Conservation (phyloP, 179 eudicot species). For the Spergularia azorica region DNA sequence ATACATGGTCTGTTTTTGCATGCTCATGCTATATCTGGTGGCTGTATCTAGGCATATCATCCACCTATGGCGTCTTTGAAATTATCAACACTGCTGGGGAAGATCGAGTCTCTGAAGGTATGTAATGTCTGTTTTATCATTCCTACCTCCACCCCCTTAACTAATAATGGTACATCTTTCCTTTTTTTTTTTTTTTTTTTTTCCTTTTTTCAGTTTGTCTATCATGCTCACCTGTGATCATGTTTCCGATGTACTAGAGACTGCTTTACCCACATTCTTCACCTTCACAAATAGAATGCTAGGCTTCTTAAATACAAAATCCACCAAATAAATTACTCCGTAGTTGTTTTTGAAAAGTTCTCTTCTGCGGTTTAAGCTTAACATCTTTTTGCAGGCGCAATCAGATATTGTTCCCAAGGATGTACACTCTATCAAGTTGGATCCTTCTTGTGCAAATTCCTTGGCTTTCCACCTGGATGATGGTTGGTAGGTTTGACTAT, state of each 20-base stretch:
- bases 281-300: background rate
- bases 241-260: background rate
- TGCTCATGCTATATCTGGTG: slow-evolving; percentile 15
- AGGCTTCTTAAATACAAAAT: slow-evolving; percentile 1
- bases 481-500: slow-evolving; percentile 69
- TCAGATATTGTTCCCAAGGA: slow-evolving; percentile 78
- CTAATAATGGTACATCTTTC: too few species aligned
- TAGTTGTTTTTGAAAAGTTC: background rate
- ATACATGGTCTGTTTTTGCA: slow-evolving; percentile 1
- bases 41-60: slow-evolving; percentile 50
- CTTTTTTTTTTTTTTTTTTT: too few species aligned
- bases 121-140: slow-evolving; percentile 11
- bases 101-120: slow-evolving; percentile 82
- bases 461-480: slow-evolving; percentile 95
- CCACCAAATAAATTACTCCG: background rate
- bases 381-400: slow-evolving; percentile 68
- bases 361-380: slow-evolving; percentile 6
- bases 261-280: background rate
- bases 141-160: background rate
- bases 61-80: slow-evolving; percentile 69
- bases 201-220: slow-evolving; percentile 4
- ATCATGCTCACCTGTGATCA: background rate
- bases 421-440: slow-evolving; percentile 72
- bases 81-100: slow-evolving; percentile 59
- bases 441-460: slow-evolving; percentile 72